Conservation (phyloP, 2,329 filamentous ascomycete species). For the Xylariaceae sp. region DNA sequence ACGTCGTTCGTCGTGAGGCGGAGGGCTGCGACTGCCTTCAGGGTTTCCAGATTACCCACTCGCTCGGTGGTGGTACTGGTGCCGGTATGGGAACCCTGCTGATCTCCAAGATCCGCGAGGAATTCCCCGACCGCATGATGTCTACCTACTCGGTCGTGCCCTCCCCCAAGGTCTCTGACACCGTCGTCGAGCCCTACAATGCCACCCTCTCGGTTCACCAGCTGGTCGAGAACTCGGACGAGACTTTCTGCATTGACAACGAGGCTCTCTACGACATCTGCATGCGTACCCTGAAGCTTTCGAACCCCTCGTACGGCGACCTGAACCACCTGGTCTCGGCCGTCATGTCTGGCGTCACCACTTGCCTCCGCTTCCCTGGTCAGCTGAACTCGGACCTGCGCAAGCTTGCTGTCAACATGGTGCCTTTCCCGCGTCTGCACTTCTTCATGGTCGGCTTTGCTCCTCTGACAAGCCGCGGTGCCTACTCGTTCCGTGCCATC, state of each 20-base stretch:
- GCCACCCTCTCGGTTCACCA: constrained; percentile 98
- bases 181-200: constrained; percentile 99
- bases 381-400: constrained; percentile 99
- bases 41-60: constrained; percentile 99
- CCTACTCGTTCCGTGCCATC: constrained; percentile 94
- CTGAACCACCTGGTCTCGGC: constrained; percentile 99
- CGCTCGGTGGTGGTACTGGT: constrained; percentile 99
- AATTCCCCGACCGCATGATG: constrained; percentile 99
- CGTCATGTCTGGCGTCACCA: constrained; percentile 99
- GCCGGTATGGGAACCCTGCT: constrained; percentile 99
- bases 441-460: constrained; percentile 99
- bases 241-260: constrained; percentile 99
- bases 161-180: constrained; percentile 98
- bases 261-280: constrained; percentile 99
- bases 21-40: constrained; percentile 99
- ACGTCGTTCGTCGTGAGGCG: constrained; percentile 97
- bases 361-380: constrained; percentile 96
- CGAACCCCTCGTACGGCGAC: constrained; percentile 97
- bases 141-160: constrained; percentile 98
- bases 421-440: constrained; percentile 99
- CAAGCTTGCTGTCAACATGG: constrained; percentile 99
- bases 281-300: constrained; percentile 99
- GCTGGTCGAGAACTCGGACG: constrained; percentile 99
- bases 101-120: constrained; percentile 99
- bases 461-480: constrained; percentile 87